Evolutionary conservation across 1,284 basidiomycete genomes (phyloP).

Genomic region (Sporisorium reilianum): DNA sequence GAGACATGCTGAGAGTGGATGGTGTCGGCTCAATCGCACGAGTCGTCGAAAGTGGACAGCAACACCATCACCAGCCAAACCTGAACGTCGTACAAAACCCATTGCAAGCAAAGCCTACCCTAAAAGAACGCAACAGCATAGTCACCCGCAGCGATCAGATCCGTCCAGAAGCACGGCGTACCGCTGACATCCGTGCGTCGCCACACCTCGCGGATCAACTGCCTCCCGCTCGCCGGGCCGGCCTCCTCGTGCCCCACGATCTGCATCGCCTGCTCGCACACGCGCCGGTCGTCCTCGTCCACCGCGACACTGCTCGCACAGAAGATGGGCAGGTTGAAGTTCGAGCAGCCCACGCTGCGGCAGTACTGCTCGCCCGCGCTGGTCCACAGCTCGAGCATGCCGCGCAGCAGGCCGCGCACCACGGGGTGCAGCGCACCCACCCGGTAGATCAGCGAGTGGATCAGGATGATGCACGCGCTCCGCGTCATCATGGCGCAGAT

Average conservation of each 20-base stretch:
- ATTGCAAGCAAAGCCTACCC: too few relatives aligned
- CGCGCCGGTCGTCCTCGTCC: constrained; percentile 23
- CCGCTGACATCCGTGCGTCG: constrained; percentile 33
- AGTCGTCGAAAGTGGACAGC: too few relatives aligned
- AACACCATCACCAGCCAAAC: not conserved
- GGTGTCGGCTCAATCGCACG: too few relatives aligned
- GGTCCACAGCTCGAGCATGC: constrained; percentile 39
- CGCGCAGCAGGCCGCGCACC: constrained; percentile 8
- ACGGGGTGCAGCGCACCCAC: constrained; percentile 37
- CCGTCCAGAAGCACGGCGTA: constrained; percentile 36
- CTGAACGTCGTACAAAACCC: too few relatives aligned
- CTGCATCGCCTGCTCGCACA: constrained; percentile 43
- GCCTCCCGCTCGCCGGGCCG: constrained; percentile 26
- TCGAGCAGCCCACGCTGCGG: constrained; percentile 34
- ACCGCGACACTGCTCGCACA: constrained; percentile 31
- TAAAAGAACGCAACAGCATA: constrained; percentile 39
- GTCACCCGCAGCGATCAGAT: constrained; percentile 32
- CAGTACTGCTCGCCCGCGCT: constrained; percentile 38
- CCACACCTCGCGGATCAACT: constrained; percentile 37
- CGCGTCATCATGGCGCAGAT: constrained; percentile 41
- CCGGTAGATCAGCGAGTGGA: constrained; percentile 42
- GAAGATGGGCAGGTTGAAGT: constrained; percentile 43
- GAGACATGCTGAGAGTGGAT: too few relatives aligned
- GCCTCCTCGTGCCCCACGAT: constrained; percentile 44
- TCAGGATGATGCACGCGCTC: constrained; percentile 29